phyloP scores from a whole-genome alignment of 2,329 filamentous ascomycete species.

The Pyrenophora teres region DNA sequence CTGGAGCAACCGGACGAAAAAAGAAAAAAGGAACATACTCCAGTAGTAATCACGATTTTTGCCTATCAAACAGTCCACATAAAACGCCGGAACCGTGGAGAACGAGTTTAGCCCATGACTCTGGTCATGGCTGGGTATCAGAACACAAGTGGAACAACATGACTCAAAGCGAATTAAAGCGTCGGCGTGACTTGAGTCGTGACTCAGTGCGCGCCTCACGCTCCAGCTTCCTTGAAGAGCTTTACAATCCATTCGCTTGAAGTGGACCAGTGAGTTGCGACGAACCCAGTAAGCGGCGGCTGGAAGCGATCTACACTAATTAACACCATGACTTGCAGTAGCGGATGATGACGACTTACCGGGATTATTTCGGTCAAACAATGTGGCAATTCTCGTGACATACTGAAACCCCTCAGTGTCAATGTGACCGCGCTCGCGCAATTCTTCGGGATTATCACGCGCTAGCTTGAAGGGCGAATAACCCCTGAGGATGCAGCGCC shows the following conservation, averaged over 20 bases:
- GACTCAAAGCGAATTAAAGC: not conserved
- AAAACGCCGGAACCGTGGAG: too few species aligned
- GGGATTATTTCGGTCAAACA: conserved; percentile 32
- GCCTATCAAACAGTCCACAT: too few species aligned
- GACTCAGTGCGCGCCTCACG: conserved; percentile 12
- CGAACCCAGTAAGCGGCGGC: conserved; percentile 35
- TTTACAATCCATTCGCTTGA: conserved; percentile 41
- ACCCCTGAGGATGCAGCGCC: conserved; percentile 38
- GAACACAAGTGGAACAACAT: conserved; percentile 10
- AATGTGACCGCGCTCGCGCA: conserved; percentile 36
- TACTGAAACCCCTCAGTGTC: conserved; percentile 40
- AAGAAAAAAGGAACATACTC: too few species aligned
- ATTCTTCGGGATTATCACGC: conserved; percentile 42
- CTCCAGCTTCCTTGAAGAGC: conserved; percentile 41
- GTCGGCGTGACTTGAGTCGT: not conserved
- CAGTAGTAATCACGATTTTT: too few species aligned
- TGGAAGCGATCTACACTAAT: conserved; percentile 33
- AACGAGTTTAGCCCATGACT: not conserved
- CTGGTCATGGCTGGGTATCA: conserved; percentile 14
- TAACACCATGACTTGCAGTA: conserved; percentile 6
- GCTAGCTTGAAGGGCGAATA: conserved; percentile 43
- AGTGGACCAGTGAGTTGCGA: conserved; percentile 30
- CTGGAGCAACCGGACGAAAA: too few species aligned
- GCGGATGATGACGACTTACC: conserved; percentile 25
- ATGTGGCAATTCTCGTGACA: conserved; percentile 30